Conservation (phyloP, 83 land plant genomes). For the Thuja plicata region DNA sequence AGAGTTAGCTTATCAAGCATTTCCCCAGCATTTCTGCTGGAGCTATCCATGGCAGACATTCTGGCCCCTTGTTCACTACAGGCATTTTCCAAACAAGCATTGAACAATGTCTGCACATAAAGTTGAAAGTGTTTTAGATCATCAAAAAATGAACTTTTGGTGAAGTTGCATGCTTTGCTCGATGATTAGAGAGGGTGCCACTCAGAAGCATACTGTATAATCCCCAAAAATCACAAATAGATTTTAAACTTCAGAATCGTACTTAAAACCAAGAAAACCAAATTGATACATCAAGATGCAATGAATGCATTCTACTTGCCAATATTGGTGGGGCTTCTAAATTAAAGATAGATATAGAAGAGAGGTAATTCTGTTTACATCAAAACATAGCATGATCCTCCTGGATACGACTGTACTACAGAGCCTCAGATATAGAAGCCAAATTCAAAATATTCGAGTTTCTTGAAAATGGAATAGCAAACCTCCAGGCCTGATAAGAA, state of each 20-base stretch:
- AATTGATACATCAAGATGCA: neutral
- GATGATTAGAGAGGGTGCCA: neutral
- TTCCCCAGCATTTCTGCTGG: slow-evolving; percentile 94
- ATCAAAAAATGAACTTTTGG: neutral
- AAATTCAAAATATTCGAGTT: neutral
- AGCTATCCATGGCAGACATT: slow-evolving; percentile 99
- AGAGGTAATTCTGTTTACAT: neutral
- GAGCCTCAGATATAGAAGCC: neutral
- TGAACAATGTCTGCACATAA: slow-evolving; percentile 67
- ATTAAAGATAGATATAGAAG: neutral
- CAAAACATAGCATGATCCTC: neutral
- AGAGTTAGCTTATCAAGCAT: slow-evolving; percentile 94
- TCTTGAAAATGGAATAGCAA: neutral
- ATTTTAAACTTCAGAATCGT: neutral
- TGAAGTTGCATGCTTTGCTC: neutral
- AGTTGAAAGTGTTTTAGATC: neutral
- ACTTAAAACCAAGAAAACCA: neutral
- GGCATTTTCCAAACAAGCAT: slow-evolving; percentile 88
- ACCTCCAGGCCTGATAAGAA: neutral
- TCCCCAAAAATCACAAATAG: neutral
- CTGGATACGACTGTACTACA: neutral
- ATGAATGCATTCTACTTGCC: neutral
- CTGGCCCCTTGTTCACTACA: slow-evolving; percentile 97
- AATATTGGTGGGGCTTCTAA: neutral
- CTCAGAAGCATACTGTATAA: neutral